These are phyloP conservation scores for Euphorbia schlechtendalii DNA, from an alignment of 441 rosid species.

Conservation along the genomic window DNA sequence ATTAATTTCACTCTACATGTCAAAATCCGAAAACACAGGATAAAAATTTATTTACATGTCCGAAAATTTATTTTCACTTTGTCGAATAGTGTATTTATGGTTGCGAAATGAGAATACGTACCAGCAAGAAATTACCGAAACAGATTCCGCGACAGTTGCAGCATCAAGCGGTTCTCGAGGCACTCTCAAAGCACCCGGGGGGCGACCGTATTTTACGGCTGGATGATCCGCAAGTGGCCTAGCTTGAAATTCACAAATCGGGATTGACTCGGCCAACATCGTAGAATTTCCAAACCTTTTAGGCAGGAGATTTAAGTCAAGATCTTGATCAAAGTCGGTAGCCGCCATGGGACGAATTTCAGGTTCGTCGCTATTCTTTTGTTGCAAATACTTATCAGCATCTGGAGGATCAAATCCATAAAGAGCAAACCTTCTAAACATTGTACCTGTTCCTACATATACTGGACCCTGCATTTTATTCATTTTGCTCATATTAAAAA, in stretches of 20 bases:
- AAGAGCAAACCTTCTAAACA: constrained; percentile 81
- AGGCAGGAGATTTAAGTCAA: constrained; percentile 65
- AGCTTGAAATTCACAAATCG: constrained; percentile 66
- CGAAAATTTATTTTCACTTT: too few species aligned
- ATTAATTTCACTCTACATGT: background rate
- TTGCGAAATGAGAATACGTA: constrained; percentile 11
- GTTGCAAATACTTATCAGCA: constrained; percentile 34
- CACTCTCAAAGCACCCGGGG: constrained; percentile 64
- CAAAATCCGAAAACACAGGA: background rate
- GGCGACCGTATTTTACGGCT: constrained; percentile 68
- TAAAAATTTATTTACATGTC: too few species aligned
- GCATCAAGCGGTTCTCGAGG: constrained; percentile 85
- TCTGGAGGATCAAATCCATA: constrained; percentile 82
- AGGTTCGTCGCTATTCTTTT: constrained; percentile 25
- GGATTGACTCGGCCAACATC: constrained; percentile 67
- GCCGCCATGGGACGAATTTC: constrained; percentile 63
- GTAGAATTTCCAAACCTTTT: constrained; percentile 86
- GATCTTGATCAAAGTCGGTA: constrained; percentile 68
- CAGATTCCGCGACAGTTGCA: constrained; percentile 73
- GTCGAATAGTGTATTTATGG: too few species aligned
- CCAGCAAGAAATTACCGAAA: constrained; percentile 90
- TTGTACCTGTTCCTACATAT: constrained; percentile 84
- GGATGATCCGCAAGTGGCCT: constrained; percentile 86
- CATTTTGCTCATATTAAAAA: background rate
- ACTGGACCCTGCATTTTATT: constrained; percentile 55